Base-by-base conservation (phyloP, 176 grass and related monocot species). In the Hordeum marinum region DNA sequence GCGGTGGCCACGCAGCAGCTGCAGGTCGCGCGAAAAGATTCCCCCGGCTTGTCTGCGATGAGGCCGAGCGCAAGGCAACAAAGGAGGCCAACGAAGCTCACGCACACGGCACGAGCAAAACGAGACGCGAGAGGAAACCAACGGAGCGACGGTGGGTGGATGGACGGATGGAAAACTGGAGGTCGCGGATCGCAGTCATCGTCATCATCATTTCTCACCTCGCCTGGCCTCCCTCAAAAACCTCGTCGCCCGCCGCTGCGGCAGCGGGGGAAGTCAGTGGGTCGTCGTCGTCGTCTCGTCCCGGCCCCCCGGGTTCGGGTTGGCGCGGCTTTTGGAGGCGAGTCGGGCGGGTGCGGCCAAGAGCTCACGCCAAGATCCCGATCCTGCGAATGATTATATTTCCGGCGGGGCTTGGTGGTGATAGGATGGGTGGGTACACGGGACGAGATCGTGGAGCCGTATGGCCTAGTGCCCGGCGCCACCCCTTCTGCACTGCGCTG, bases 341-440 rank as follows among this genome's bases (percentile, higher is more conserved):
- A 21, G 14, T 4, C 34, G 35, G 35, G 35, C 48, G 48, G 24
- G 83, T 81, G 35, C 27, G 79, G 83, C 79, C 73, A 77, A 55
- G 31, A 64, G 6, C 9, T 52, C 34, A 41, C 72, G 88, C 84
- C 83, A 83, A 90, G 80, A 83, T 87, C 89, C 89, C 37, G 89
- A 87, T 90, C 88, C 65, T 57, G 74, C 80, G 18, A 80, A 24
- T 23, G 26, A 35, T 63, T 82, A 75, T 85, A 66, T 61, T 50
- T 78, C 52, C 58, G 31, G 24, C 62, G 62, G 58, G 63, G 63
- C 18, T 50, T 7, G 46, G 6, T 7, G 35, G 6, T 50, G 6
- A 52, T n/a, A 37, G 68, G 67, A 24, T 41, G 26, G 71, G 4
- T 31, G 17, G 23, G 21, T n/a, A 6, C 36, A n/a, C 36, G 24